phyloP scores from a whole-genome alignment of 164 flowering plant genomes.

The Taxillus chinensis region DNA sequence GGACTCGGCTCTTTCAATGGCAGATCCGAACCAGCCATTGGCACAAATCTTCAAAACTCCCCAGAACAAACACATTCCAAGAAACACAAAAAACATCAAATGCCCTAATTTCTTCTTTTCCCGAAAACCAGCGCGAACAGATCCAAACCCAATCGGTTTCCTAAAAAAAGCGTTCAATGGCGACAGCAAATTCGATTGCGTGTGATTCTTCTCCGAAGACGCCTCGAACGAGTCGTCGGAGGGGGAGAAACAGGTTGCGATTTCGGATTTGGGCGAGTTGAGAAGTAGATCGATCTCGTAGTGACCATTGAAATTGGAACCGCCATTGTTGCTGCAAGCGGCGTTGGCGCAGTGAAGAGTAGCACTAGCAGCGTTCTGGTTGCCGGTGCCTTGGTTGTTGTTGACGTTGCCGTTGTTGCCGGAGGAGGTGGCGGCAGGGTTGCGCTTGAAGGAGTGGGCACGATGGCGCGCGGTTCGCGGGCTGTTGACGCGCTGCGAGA shows the following conservation, averaged over 20 bases:
- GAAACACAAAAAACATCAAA: constrained; percentile 77
- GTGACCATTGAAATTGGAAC: constrained; percentile 15
- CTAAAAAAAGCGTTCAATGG: constrained; percentile 16
- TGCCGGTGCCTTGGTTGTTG: constrained; percentile 11
- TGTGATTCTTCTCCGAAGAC: constrained; percentile 25
- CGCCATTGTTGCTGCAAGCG: neutral
- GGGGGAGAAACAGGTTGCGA: neutral
- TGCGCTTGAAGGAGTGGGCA: constrained; percentile 49
- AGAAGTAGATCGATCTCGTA: constrained; percentile 65
- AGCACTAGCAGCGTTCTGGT: constrained; percentile 2
- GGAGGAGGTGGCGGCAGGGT: constrained; percentile 78
- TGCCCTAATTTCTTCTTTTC: constrained; percentile 70
- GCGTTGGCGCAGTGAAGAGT: neutral
- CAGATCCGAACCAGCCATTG: constrained; percentile 81
- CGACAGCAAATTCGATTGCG: constrained; percentile 19
- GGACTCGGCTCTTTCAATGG: constrained; percentile 29
- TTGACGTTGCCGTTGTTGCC: constrained; percentile 23
- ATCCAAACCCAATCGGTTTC: constrained; percentile 19
- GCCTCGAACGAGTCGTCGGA: constrained; percentile 31
- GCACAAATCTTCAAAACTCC: constrained; percentile 79
- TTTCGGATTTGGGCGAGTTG: constrained; percentile 75
- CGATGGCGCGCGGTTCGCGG: constrained; percentile 39
- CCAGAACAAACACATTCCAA: constrained; percentile 73
- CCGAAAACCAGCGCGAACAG: constrained; percentile 31
- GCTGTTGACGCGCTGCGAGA: constrained; percentile 62